These are phyloP conservation scores for Sisymbrium irio DNA, from an alignment of 345 rosid genomes.

Conservation along the genomic window DNA sequence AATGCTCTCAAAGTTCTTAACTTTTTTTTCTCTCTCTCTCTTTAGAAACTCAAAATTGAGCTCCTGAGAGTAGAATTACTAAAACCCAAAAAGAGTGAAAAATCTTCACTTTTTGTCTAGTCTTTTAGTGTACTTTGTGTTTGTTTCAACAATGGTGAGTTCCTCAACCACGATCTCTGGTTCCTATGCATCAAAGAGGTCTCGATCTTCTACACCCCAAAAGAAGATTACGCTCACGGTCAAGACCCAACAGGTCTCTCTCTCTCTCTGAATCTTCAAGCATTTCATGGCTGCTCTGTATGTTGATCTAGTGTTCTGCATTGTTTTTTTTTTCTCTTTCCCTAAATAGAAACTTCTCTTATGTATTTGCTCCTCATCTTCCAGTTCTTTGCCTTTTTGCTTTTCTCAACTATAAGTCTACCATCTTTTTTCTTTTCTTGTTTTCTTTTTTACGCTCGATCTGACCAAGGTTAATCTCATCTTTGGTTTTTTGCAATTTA, in stretches of 20 bases:
- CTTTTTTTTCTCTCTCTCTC: not conserved
- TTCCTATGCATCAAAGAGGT: conserved; percentile 24
- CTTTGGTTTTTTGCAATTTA: not conserved
- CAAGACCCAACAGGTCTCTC: conserved; percentile 32
- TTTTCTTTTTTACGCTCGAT: not conserved
- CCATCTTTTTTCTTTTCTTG: not conserved
- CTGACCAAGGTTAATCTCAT: not conserved
- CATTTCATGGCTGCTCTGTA: not conserved
- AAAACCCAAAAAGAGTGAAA: not conserved
- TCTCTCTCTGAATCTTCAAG: not conserved
- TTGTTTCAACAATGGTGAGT: conserved; percentile 21
- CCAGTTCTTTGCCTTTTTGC: not conserved
- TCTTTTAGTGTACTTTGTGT: not conserved
- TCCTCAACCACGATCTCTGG: conserved; percentile 29
- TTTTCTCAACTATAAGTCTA: not conserved
- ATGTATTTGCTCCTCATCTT: not conserved
- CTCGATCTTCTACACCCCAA: conserved; percentile 17
- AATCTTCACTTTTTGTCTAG: not conserved
- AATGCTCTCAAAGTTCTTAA: not conserved
- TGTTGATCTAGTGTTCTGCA: not conserved
- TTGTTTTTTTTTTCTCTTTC: not conserved
- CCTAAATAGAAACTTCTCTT: not conserved
- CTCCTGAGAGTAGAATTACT: not conserved
- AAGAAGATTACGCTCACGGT: conserved; percentile 15
- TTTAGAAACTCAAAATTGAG: not conserved